Evolutionary conservation across 345 rosid species (phyloP), one percentile per base, ranked within the genome.

Genomic region (Eucalyptus rudis): DNA sequence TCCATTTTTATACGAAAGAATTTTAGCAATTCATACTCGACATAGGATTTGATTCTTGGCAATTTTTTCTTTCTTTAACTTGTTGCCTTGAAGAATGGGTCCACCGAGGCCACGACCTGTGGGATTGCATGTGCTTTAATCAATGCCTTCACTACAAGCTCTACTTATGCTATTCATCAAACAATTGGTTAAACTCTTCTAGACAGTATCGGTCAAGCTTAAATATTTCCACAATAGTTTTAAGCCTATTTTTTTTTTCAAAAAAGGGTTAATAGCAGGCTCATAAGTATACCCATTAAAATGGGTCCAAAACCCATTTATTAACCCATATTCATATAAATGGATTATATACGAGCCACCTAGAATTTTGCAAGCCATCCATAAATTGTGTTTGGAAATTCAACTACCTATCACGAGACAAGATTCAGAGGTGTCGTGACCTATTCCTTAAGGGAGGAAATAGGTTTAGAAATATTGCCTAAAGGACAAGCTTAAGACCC

Each of bases 401-500:
- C 62, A 56, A 56, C 59, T 8, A 9, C 27, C 27, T 56, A 56
- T 22, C 59, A 56, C 5, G 0, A 22, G 13, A 56, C 24, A 2
- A 56, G 62, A 56, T 56, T 56, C 8, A 56, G 27, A 56, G 62
- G 13, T 52, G 56, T 52, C 2, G 10, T 19, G 56, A 52, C 24
- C 9, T 19, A 7, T 20, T 52, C 2, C 2, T 19, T 3, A 8
- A 52, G 9, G 10, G 1, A 52, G 2, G 10, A 20, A 52, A 19
- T 52, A 52, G 1, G 4, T 52, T 52, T 19, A 52, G 10, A 3
- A 20, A 0, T 19, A 19, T 52, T 52, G 2, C 0, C 10, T 52
- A 52, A 52, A 52, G 0, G 2, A 52, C 0, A 4, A 4, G 9
- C 0, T 1, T 52, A 52, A 52, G 2, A 4, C 2, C 24, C 24